These are phyloP conservation scores for Pythium phragmiticola DNA, from an alignment of 352 stramenopile species.

Conservation along the genomic window DNA sequence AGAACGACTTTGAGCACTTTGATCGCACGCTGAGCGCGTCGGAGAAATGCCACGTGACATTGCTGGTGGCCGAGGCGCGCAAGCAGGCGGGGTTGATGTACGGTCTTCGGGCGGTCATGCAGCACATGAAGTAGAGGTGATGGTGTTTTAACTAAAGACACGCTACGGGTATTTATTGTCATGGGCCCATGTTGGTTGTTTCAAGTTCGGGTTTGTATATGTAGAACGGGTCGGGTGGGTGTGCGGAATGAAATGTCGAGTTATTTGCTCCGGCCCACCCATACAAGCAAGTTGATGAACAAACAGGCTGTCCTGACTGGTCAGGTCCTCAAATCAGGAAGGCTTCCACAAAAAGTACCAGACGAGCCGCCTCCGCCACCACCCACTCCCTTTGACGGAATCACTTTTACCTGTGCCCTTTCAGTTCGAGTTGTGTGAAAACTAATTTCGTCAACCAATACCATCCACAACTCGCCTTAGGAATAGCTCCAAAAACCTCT, in stretches of 20 bases:
- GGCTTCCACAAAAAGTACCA: neutral
- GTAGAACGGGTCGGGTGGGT: neutral
- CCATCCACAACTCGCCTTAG: neutral
- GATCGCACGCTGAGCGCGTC: conserved; percentile 71
- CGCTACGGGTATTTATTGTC: neutral
- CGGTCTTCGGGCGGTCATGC: conserved; percentile 81
- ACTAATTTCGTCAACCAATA: neutral
- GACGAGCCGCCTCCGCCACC: neutral
- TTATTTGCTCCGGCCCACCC: neutral
- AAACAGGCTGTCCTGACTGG: too few species aligned
- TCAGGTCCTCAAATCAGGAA: too few species aligned
- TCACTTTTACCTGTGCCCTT: neutral
- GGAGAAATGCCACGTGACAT: conserved; percentile 85
- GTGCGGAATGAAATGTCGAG: neutral
- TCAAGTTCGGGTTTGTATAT: too few species aligned
- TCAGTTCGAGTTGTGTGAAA: neutral
- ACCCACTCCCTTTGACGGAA: neutral
- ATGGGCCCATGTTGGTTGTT: neutral
- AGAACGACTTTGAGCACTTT: conserved; percentile 85
- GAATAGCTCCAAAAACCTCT: neutral
- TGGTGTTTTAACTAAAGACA: too few species aligned
- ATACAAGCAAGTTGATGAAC: neutral
- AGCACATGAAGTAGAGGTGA: conserved; percentile 54
- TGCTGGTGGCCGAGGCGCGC: conserved; percentile 78
- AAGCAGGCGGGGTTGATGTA: conserved; percentile 89